Percentiles rank a stretch among this genome's conserved stretches.
Evolutionary conservation across 805 yeast species (phyloP).

Genomic region (Candida loeiensis): DNA sequence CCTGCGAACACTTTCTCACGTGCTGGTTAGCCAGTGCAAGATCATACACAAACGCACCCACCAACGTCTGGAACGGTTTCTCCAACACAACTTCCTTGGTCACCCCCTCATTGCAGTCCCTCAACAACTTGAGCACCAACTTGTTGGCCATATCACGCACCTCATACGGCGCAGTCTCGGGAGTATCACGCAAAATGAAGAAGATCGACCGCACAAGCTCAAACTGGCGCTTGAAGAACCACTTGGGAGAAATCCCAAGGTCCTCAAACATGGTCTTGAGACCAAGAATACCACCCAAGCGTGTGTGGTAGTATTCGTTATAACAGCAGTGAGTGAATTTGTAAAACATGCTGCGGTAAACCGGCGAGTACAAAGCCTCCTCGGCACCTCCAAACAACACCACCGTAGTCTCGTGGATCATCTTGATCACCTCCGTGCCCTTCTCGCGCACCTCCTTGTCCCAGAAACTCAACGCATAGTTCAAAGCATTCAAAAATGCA

Average conservation of each 20-base stretch:
- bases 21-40: slow-evolving; percentile 81
- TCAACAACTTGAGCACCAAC: slow-evolving; percentile 60
- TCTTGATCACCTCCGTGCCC: slow-evolving; percentile 64
- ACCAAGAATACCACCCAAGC: slow-evolving; percentile 87
- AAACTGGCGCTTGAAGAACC: slow-evolving; percentile 75
- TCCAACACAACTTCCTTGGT: slow-evolving; percentile 60
- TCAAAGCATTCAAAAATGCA: slow-evolving; percentile 69
- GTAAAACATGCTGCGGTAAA: slow-evolving; percentile 71
- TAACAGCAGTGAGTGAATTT: slow-evolving; percentile 89
- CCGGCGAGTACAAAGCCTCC: slow-evolving; percentile 66
- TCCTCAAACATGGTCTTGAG: slow-evolving; percentile 69
- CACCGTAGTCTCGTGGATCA: slow-evolving; percentile 58
- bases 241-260: slow-evolving; percentile 59
- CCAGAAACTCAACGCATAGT: slow-evolving; percentile 77
- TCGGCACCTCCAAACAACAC: slow-evolving; percentile 64
- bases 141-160: slow-evolving; percentile 71
- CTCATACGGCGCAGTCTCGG: slow-evolving; percentile 78
- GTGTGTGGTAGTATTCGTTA: slow-evolving; percentile 80
- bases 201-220: slow-evolving; percentile 84
- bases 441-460: slow-evolving; percentile 63
- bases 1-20: slow-evolving; percentile 80
- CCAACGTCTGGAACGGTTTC: slow-evolving; percentile 73
- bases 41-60: slow-evolving; percentile 89
- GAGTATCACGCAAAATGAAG: slow-evolving; percentile 86
- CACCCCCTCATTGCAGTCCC: slow-evolving; percentile 59